Evolutionary conservation across 2,329 filamentous ascomycete genomes (phyloP), one percentile per base, ranked within the genome.

Genomic region (Fusarium concolor): DNA sequence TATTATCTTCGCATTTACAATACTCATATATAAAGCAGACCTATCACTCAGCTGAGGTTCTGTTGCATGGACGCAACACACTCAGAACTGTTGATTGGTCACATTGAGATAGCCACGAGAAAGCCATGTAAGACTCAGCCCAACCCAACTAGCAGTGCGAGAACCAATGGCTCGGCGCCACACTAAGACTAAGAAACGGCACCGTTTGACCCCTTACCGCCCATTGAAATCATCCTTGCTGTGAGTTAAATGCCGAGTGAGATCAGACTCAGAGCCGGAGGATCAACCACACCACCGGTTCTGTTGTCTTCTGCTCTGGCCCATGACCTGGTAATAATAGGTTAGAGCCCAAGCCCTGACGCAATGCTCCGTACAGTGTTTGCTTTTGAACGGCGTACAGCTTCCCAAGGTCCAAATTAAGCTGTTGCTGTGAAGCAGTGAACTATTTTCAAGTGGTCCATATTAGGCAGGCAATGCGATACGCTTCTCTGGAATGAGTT

Each of bases 51-150:
- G 65, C 65, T 68, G 61, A 56, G 24, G 26, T 43, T 50, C 35
- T 60, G 24, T 49, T 42, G 45, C 56, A 68, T 49, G 38, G 51
- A 35, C 26, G 26, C 35, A 49, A 52, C 56, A 55, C 41, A 38
- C 51, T 18, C 43, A 15, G 17, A 54, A 24, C 45, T 35, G 37
- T 3, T 35, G 24, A 68, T 68, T 68, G 65, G 65, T 10, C 52
- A 28, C 33, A 50, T 26, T 15, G 10, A 14, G 44, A 42, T 35
- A 68, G 65, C 65, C 65, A 69, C 52, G 55, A 46, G 49, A 69
- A 67, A 68, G 65, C 65, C 65, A 68, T 69, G 65, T 66, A 69
- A 69, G 66, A 66, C 66, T 69, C 66, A 68, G 66, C 66, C 65
- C 65, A 54, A 44, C 65, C 41, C 35, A 49, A 69, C 65, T 51